Conservation (phyloP, 176 grass and related monocot genomes). For the Zea luxurians region DNA sequence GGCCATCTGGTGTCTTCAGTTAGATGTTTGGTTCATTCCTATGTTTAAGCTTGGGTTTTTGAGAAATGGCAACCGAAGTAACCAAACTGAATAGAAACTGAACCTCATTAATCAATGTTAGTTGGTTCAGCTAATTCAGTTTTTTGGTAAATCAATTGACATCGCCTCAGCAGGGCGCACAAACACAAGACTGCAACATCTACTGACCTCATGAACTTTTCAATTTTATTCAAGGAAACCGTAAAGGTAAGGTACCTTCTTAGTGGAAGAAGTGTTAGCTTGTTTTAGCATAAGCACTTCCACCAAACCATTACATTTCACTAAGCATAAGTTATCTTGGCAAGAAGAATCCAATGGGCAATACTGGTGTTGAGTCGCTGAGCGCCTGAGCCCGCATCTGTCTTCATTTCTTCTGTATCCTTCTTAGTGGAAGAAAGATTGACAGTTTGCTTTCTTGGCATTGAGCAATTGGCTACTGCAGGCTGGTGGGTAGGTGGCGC, state of each 20-base stretch:
- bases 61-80: background rate
- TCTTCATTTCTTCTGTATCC: background rate
- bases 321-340: background rate
- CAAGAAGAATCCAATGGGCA: background rate
- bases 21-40: background rate
- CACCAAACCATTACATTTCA: conserved; percentile 6
- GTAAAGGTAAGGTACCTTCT: background rate
- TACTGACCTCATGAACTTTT: background rate
- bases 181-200: background rate
- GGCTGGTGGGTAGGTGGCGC: background rate
- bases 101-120: background rate
- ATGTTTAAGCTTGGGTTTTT: background rate
- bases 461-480: background rate
- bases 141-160: background rate
- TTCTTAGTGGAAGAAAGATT: background rate
- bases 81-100: background rate
- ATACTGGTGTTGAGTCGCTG: background rate
- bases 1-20: background rate
- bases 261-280: background rate
- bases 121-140: background rate
- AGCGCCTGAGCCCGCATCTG: background rate
- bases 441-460: background rate
- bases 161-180: background rate
- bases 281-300: background rate
- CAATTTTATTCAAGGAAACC: background rate